phyloP scores from a whole-genome alignment of 2,329 filamentous ascomycete species.

The Phaeosphaeriaceae sp. region DNA sequence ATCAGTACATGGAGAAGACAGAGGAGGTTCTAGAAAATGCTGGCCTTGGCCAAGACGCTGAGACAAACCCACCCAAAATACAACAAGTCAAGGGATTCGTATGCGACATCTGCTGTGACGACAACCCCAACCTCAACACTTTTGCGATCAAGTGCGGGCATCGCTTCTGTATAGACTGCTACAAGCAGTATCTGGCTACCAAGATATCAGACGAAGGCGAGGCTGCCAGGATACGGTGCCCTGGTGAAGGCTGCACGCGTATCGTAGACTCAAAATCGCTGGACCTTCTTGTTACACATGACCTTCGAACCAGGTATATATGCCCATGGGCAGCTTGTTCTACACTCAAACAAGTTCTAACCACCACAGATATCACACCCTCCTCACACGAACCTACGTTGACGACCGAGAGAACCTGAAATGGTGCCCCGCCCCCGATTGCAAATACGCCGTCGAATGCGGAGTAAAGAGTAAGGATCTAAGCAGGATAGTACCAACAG shows the following conservation, averaged over 20 bases:
- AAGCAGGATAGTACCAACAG: constrained; percentile 83
- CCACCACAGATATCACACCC: constrained; percentile 73
- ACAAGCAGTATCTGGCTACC: constrained; percentile 85
- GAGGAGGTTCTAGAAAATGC: constrained; percentile 82
- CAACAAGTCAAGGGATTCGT: constrained; percentile 76
- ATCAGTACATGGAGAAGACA: constrained; percentile 92
- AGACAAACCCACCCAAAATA: constrained; percentile 65
- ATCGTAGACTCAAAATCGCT: constrained; percentile 92
- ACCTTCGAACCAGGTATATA: constrained; percentile 62
- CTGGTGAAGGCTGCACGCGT: constrained; percentile 82
- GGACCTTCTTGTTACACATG: constrained; percentile 70
- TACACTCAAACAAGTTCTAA: constrained; percentile 17
- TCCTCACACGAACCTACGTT: constrained; percentile 93
- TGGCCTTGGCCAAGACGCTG: constrained; percentile 68
- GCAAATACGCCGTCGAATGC: constrained; percentile 90
- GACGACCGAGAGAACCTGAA: constrained; percentile 95
- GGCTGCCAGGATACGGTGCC: constrained; percentile 92
- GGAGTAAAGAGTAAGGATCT: constrained; percentile 86
- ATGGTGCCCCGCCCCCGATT: constrained; percentile 99
- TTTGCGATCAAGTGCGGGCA: constrained; percentile 97
- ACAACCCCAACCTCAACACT: constrained; percentile 75
- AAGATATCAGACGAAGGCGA: constrained; percentile 97
- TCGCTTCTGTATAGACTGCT: constrained; percentile 91
- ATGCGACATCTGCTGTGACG: constrained; percentile 97
- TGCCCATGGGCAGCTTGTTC: neutral